Percentiles rank a stretch among this genome's conserved stretches.
phyloP scores from a whole-genome alignment of 1,284 basidiomycete genomes.

The Malassezia dermatis region DNA sequence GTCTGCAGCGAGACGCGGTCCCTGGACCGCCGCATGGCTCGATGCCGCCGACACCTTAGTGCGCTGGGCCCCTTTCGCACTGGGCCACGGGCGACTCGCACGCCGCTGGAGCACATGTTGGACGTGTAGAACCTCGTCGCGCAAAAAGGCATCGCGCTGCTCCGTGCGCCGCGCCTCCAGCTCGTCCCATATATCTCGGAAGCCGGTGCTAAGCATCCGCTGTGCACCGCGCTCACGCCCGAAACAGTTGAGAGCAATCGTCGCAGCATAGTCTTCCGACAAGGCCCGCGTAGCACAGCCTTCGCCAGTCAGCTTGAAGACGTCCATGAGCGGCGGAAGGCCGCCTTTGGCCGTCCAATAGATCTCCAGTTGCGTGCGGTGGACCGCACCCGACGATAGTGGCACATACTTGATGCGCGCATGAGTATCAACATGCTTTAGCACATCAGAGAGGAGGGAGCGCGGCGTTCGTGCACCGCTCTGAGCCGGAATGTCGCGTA shows the following conservation, averaged over 20 bases:
- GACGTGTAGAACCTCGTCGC: conserved; percentile 53
- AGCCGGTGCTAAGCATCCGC: conserved; percentile 61
- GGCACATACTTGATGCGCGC: conserved; percentile 60
- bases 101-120: conserved; percentile 58
- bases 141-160: conserved; percentile 59
- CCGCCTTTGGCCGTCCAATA: conserved; percentile 22
- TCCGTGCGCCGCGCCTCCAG: conserved; percentile 61
- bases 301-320: conserved; percentile 73
- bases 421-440: conserved; percentile 56
- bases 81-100: not conserved
- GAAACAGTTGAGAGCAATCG: conserved; percentile 62
- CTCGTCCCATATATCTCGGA: conserved; percentile 86
- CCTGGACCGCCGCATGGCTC: not conserved
- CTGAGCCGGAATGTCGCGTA: conserved; percentile 18
- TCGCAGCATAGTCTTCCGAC: conserved; percentile 82
- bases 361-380: conserved; percentile 32
- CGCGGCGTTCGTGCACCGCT: conserved; percentile 31
- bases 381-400: conserved; percentile 25
- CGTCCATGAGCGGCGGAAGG: conserved; percentile 47
- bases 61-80: not conserved
- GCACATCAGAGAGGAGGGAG: conserved; percentile 34
- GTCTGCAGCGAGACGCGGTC: not conserved
- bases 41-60: not conserved
- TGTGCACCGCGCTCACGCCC: conserved; percentile 43
- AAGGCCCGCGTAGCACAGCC: conserved; percentile 69